Conservation (phyloP, 2,329 filamentous ascomycete species). For the Cytospora chrysosperma region DNA sequence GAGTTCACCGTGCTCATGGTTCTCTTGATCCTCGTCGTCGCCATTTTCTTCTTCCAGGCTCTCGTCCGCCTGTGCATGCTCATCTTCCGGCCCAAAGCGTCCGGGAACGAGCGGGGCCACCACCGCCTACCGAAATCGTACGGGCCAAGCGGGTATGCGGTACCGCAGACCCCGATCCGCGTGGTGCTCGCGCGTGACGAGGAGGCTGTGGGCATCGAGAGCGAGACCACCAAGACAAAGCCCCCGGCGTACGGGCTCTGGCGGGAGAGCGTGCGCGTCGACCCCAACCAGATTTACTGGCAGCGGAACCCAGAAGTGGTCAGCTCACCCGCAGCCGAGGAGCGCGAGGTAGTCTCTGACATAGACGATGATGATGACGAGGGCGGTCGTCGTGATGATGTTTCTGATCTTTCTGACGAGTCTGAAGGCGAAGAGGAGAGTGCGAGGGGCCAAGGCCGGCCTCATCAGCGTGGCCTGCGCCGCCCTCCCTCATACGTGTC, state of each 20-base stretch:
- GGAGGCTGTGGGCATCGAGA: slow-evolving; percentile 59
- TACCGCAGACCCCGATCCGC: slow-evolving; percentile 71
- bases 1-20: slow-evolving; percentile 81
- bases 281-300: slow-evolving; percentile 82
- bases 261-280: slow-evolving; percentile 77
- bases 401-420: background rate
- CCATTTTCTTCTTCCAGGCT: slow-evolving; percentile 78
- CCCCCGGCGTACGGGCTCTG: slow-evolving; percentile 86
- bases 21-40: slow-evolving; percentile 70
- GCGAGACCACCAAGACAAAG: slow-evolving; percentile 55
- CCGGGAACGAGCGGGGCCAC: slow-evolving; percentile 31
- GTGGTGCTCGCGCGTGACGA: slow-evolving; percentile 75
- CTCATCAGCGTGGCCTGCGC: slow-evolving; percentile 32
- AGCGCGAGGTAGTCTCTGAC: slow-evolving; percentile 18
- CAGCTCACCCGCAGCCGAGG: slow-evolving; percentile 13
- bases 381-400: slow-evolving; percentile 8
- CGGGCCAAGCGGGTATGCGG: slow-evolving; percentile 63
- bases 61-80: slow-evolving; percentile 72
- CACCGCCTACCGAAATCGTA: slow-evolving; percentile 42
- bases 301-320: slow-evolving; percentile 55
- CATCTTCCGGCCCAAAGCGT: slow-evolving; percentile 48
- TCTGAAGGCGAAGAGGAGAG: slow-evolving; percentile 10
- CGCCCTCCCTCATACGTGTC: slow-evolving; percentile 75
- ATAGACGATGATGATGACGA: slow-evolving; percentile 26
- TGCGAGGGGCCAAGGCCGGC: slow-evolving; percentile 16